A percentile compares a stretch with the other conserved stretches of the same genome.
These are phyloP conservation scores for Solanum chiquidenum DNA, from an alignment of 257 asterid genomes.

Conservation along the genomic window DNA sequence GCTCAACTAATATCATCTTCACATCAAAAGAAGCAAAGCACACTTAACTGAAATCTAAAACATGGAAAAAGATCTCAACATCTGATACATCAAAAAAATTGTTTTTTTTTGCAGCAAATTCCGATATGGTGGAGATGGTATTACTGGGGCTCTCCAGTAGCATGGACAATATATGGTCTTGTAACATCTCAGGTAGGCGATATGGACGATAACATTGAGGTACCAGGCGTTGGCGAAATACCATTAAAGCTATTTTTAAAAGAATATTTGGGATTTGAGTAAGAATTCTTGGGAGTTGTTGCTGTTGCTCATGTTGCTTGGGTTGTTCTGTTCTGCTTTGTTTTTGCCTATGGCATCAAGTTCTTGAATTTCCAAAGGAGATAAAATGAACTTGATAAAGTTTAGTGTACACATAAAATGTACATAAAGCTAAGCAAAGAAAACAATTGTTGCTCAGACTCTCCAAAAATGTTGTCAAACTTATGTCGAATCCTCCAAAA, in stretches of 20 bases:
- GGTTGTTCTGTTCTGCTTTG: constrained; percentile 16
- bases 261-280: constrained; percentile 30
- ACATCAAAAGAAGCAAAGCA: neutral
- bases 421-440: neutral
- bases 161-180: constrained; percentile 82
- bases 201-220: constrained; percentile 7
- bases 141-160: constrained; percentile 72
- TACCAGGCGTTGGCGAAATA: constrained; percentile 32
- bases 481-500: neutral
- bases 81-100: neutral
- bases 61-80: neutral
- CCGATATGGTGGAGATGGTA: constrained; percentile 95
- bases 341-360: constrained; percentile 34
- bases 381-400: neutral
- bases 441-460: neutral
- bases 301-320: constrained; percentile 33
- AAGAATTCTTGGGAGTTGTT: constrained; percentile 61
- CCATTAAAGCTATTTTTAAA: constrained; percentile 35
- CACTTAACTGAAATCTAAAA: neutral
- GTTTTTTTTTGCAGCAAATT: constrained; percentile 33
- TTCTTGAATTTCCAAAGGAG: constrained; percentile 42
- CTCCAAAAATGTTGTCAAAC: neutral
- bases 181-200: constrained; percentile 71
- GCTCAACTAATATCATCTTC: neutral
- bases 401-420: neutral